Evolutionary conservation across 306 rosid species (phyloP).

Genomic region (Datisca glomerata): DNA sequence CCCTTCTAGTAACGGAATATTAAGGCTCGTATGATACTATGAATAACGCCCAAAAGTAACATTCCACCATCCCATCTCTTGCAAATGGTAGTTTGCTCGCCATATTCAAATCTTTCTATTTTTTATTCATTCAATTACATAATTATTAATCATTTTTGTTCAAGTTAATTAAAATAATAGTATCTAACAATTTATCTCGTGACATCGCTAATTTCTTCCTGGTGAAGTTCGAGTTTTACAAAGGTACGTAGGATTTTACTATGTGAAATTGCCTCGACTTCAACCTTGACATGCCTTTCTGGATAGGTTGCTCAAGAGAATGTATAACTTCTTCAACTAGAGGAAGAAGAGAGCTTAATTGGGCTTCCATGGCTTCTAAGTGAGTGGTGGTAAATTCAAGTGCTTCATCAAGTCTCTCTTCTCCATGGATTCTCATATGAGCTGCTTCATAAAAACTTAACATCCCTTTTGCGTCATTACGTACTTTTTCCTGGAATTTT

Average conservation of each 20-base stretch:
- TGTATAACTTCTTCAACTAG: neutral
- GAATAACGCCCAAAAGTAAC: neutral
- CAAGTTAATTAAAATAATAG: neutral
- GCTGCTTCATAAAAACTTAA: constrained; percentile 19
- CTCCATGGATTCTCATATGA: constrained; percentile 5
- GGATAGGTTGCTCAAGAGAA: constrained; percentile 11
- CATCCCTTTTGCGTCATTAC: constrained; percentile 3
- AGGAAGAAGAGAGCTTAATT: neutral
- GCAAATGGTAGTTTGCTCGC: neutral
- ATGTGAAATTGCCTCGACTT: constrained; percentile 5
- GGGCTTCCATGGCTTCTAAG: neutral
- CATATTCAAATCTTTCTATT: neutral
- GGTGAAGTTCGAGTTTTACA: constrained; percentile 18
- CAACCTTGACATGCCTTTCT: constrained; percentile 1
- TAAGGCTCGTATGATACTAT: neutral
- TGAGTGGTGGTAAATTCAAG: constrained; percentile 5
- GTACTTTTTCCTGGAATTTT: neutral
- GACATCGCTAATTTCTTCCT: constrained; percentile 2
- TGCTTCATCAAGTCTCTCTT: constrained; percentile 10
- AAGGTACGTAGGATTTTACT: constrained; percentile 13
- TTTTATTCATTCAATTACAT: neutral
- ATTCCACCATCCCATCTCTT: neutral
- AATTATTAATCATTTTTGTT: too few relatives aligned
- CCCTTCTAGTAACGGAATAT: neutral
- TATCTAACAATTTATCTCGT: constrained; percentile 4